Base-by-base conservation (phyloP, 805 yeast genomes). In the Ogataea pignaliae region DNA sequence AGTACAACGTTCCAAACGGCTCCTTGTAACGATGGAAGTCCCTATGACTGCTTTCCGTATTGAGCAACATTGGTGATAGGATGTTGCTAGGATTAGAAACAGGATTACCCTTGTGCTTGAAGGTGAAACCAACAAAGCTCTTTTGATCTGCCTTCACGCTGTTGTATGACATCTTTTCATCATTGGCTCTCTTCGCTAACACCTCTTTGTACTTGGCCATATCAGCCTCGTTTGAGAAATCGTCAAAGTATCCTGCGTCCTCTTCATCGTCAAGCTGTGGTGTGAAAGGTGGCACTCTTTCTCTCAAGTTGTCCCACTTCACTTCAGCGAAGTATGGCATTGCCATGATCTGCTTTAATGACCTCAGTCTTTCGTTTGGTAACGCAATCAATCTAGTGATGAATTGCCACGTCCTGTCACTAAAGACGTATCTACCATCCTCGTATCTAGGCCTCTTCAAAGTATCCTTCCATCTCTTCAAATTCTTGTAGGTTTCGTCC, bases 201-300 rank as follows among this genome's bases (percentile, higher is more conserved):
- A 93, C 99, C 58, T 93, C 99, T 57, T 93, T 91, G 69, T 93
- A 93, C 64, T 93, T 90, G 49, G 91, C 93, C 98, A 93, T 89
- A 63, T 91, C 96, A 38, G 86, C 89, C 63, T 91, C 98, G 64
- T 89, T 93, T 46, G 88, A 88, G 64, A 93, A 93, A 65, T 93
- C 99, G 67, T 93, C 99, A 62, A 93, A 93, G 68, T 93, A 93
- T 1, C 99, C 99, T 0, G 98, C 98, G 68, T 93, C 99, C 50
- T 89, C 93, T 58, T 93, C 99, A 48, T 89, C 87, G 61, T 93
- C 98, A 51, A 93, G 73, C 57, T 95, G 97, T 3, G 99, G 99
- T 15, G 93, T 86, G 64, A 93, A 93, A 31, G 99, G 99, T 4
- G 99, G 97, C 17, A 83, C 75, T 48, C 81, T 75, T 29, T 65